These are phyloP conservation scores for Leccinum truebloodii DNA, from an alignment of 768 basidiomycete species.

Conservation along the genomic window DNA sequence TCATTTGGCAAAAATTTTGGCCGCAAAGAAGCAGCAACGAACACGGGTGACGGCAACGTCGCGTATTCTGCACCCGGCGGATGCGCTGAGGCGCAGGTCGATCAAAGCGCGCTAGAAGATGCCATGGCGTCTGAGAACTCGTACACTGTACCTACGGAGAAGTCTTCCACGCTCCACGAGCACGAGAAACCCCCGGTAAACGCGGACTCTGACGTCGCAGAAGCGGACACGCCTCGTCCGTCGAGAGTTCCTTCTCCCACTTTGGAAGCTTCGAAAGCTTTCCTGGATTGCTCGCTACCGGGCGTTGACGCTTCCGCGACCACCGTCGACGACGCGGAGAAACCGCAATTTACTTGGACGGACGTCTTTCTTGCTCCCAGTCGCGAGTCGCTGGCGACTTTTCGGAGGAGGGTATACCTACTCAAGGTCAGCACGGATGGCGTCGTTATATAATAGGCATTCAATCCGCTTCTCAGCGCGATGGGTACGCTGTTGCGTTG, in stretches of 20 bases:
- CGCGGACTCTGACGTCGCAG: slow-evolving; percentile 11
- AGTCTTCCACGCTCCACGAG: slow-evolving; percentile 9
- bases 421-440: slow-evolving; percentile 42
- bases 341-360: slow-evolving; percentile 44
- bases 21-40: slow-evolving; percentile 24
- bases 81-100: slow-evolving; percentile 32
- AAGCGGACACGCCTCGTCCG: slow-evolving; percentile 27
- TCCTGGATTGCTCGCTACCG: neutral
- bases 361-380: slow-evolving; percentile 47
- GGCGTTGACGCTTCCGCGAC: slow-evolving; percentile 1
- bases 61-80: slow-evolving; percentile 4
- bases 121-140: slow-evolving; percentile 40
- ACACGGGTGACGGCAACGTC: neutral
- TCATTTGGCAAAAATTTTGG: slow-evolving; percentile 56
- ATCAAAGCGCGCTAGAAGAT: slow-evolving; percentile 38
- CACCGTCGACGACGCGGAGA: neutral
- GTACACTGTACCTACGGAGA: slow-evolving; percentile 26
- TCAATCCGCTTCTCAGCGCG: slow-evolving; percentile 33
- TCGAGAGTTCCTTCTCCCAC: slow-evolving; percentile 25
- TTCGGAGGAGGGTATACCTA: slow-evolving; percentile 46
- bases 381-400: slow-evolving; percentile 41
- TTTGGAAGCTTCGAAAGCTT: slow-evolving; percentile 6
- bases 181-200: slow-evolving; percentile 18
- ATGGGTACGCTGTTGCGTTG: slow-evolving; percentile 49
- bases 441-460: slow-evolving; percentile 5